Base-by-base conservation (phyloP, 768 basidiomycete species). In the Lentinula edodes region DNA sequence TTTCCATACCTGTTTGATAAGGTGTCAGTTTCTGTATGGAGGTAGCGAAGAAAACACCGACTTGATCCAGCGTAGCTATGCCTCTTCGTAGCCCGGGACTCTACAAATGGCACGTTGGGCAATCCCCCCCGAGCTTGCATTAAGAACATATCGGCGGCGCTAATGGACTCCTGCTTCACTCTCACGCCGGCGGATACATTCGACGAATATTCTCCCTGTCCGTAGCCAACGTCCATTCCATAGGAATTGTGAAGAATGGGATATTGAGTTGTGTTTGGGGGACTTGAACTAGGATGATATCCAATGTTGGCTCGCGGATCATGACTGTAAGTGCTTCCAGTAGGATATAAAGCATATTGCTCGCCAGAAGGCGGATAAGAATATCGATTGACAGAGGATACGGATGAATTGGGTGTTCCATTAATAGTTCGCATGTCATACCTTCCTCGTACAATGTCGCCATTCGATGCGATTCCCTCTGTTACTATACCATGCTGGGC, bases 131-230 rank as follows among this genome's bases (percentile, higher is more conserved):
- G 69, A 43, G 87, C 85, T 70, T 88, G 87, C 63, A 81, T 78
- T 18, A 76, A 64, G 69, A 88, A 90, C 81, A 88, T 82, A 39
- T 89, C 87, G 41, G 85, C 83, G n/a, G 86, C 84, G 54, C 78
- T 82, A 67, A 83, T 56, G 58, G 63, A 62, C 58, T 64, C 64
- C 52, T 60, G 62, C 48, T 60, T 60, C 18, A 51, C 48, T 34
- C 55, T 56, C 13, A 56, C 55, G 6, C 15, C 35, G 15, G n/a
- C 9, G 8, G 39, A 10, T 13, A 36, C 53, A 42, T 45, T 56
- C 15, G 41, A 15, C 13, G n/a, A 6, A 34, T 56, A 56, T 28
- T 8, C 46, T 48, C 46, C 55, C 45, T 56, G 55, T 20, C 39
- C 55, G 16, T 56, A 56, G 23, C 39, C 41, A 41, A 56, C 28